phyloP scores from a whole-genome alignment of 108 stramenopile species.

The Parietichytrium sp. region DNA sequence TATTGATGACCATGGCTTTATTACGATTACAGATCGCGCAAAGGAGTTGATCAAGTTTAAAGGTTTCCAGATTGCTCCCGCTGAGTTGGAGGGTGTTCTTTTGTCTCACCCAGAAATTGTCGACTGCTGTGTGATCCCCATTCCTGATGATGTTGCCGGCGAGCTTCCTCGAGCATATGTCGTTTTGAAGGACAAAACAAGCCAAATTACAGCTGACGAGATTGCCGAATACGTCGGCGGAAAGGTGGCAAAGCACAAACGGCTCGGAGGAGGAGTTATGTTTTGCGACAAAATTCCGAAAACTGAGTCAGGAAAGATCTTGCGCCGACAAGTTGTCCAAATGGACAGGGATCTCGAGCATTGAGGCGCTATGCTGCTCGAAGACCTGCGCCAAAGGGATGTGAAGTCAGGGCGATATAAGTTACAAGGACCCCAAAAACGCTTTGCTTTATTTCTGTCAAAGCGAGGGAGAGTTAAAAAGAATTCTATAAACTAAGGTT shows the following conservation, averaged over 20 bases:
- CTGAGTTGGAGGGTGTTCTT: conserved; percentile 86
- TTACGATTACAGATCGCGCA: conserved; percentile 80
- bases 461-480: too few relatives aligned
- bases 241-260: conserved; percentile 77
- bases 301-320: conserved; percentile 81
- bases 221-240: conserved; percentile 78
- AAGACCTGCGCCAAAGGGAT: too few relatives aligned
- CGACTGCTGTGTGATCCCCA: conserved; percentile 81
- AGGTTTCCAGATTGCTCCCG: conserved; percentile 86
- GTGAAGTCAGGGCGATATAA: too few relatives aligned
- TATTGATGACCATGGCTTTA: conserved; percentile 81
- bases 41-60: conserved; percentile 93
- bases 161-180: conserved; percentile 85
- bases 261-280: conserved; percentile 74
- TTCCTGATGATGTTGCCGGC: conserved; percentile 71
- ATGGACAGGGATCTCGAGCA: not conserved
- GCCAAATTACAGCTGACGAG: conserved; percentile 59
- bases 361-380: too few relatives aligned
- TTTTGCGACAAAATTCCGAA: conserved; percentile 83
- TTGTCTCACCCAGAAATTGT: conserved; percentile 71
- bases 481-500: too few relatives aligned
- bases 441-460: too few relatives aligned
- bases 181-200: conserved; percentile 59
- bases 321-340: conserved; percentile 73
- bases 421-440: too few relatives aligned